Evolutionary conservation across 2,329 filamentous ascomycete species (phyloP), one percentile per base, ranked within the genome.

Genomic region (Polychaeton citri): DNA sequence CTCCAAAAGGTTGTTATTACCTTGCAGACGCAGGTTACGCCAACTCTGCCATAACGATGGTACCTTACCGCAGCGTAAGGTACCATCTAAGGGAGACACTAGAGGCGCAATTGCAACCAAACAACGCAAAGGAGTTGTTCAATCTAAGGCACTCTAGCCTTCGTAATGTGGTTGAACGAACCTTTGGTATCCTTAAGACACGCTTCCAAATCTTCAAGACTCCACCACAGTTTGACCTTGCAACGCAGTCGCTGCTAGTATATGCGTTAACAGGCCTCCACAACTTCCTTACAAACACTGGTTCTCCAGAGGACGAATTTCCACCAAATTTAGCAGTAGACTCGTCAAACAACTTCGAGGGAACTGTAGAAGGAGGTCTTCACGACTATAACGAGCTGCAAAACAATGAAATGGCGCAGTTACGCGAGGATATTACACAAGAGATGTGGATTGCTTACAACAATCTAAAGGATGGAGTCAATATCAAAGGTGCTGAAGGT

Each of bases 181-280:
- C 30, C 8, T 32, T 32, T 32, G 16, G 30, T 32, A 32, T 32
- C 30, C 16, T 32, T 32, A 32, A 32, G 30, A 18, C 8, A 8
- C 30, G 30, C 8, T 32, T 9, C 8, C 15, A 18, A 13, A 32
- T 32, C 8, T 32, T 32, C 15, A 18, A 32, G 8, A 7, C 8
- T 32, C 8, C 30, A 8, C 30, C 16, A 32, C 8, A 18, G 30
- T 32, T 32, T 16, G 16, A 32, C 16, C 8, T 32, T 13, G 8
- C 8, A 15, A 32, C 8, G 30, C 16, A 32, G 30, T 7, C 16
- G 30, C 16, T 7, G 8, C 16, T 32, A 9, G 15, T 32, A 8
- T 32, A 32, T 32, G 15, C 15, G 8, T 16, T 13, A 8, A 32
- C 30, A 8, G 16, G 8, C 8, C 8, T 32, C 30, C 16, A 32